A percentile compares a stretch with the other conserved stretches of the same genome.
phyloP scores from a whole-genome alignment of 306 rosid species.

The Astragalus glycyphyllos region DNA sequence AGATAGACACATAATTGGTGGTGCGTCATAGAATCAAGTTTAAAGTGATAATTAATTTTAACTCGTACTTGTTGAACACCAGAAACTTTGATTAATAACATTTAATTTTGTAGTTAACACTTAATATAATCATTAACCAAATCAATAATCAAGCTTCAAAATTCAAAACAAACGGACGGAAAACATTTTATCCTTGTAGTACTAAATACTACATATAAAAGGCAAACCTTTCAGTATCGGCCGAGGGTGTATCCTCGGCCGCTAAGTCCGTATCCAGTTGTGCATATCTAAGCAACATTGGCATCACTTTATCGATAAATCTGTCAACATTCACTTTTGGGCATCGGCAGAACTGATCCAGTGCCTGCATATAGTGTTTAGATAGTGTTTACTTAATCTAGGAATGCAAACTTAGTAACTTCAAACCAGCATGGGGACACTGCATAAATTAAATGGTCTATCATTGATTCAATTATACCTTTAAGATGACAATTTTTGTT shows the following conservation, averaged over 20 bases:
- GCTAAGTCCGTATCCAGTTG: conserved; percentile 15
- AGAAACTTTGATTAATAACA: too few species aligned
- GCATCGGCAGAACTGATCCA: conserved; percentile 22
- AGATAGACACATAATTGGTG: too few species aligned
- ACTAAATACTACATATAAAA: neutral
- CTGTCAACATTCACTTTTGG: neutral
- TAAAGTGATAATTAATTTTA: too few species aligned
- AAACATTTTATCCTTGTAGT: neutral
- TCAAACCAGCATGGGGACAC: neutral
- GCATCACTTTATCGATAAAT: neutral
- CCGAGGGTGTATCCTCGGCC: neutral
- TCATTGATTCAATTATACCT: conserved; percentile 33
- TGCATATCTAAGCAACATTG: conserved; percentile 30
- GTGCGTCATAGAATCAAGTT: too few species aligned
- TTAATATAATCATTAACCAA: too few species aligned
- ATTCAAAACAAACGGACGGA: neutral
- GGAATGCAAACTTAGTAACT: neutral
- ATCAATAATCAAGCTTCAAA: too few species aligned
- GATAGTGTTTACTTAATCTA: neutral
- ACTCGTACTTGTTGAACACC: too few species aligned
- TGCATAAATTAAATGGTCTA: neutral
- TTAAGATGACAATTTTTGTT: conserved; percentile 14
- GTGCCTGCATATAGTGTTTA: conserved; percentile 41
- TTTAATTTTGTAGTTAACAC: too few species aligned
- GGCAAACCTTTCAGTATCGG: conserved; percentile 30